Base-by-base conservation (phyloP, 2,329 filamentous ascomycete genomes). In the Trichoderma atroviride region DNA sequence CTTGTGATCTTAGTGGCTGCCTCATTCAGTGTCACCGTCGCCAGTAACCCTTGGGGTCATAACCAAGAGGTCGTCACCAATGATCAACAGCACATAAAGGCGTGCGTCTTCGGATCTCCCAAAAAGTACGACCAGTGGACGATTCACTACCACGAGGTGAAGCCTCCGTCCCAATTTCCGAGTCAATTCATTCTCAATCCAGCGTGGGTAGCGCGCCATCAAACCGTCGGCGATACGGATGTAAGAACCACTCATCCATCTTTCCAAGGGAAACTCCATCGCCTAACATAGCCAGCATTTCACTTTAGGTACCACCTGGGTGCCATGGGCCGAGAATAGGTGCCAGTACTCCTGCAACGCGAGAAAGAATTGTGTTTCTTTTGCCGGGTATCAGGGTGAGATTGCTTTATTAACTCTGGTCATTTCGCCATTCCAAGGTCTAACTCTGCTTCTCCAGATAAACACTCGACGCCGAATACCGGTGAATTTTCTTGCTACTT, bases 301-400 rank as follows among this genome's bases (percentile, higher is more conserved):
- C 35, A 47, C 37, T 19, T 19, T 61, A 19, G 70, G 70, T 29
- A 62, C 43, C 37, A 27, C 35, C 2, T 53, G 27, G 37, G 27
- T 61, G 14, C 35, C 66, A 10, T 71, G 67, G 61, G 69, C 43
- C 16, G 70, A 72, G 40, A 70, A 65, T 27, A 72, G 62, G n/a
- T 72, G 71, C 62, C 71, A 72, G 59, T 72, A 69, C 22, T 67
- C 56, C 5, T 72, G 71, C 57, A 71, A 68, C 59, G 70, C 62
- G 2, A 70, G 52, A 10, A 55, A 47, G 10, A 60, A 60, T 5
- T 72, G 71, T 31, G 70, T 60, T 13, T 70, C 71, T 4, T 72
- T 63, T 57, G 71, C 62, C 24, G 71, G 64, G 50, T 70, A 66
- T n/a, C 43, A 71, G 52, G 53, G 71, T 72, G 52, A 22, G 64